A percentile compares a stretch with the other conserved stretches of the same genome.
These are phyloP conservation scores for Kluyveromyces dobzhanskii DNA, from an alignment of 805 yeast genomes.

Conservation along the genomic window DNA sequence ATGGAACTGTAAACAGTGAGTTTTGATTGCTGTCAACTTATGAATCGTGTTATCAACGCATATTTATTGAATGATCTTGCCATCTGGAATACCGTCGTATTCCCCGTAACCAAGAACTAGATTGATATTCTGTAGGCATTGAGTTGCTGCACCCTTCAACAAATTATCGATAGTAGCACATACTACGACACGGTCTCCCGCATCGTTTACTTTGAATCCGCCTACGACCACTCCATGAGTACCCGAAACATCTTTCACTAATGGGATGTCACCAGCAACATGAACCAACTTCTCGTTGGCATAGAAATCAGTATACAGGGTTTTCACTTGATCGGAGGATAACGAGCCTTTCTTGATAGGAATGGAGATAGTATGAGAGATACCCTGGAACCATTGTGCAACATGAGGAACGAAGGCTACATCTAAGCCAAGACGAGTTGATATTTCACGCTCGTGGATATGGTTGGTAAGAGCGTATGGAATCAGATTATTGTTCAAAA, in stretches of 20 bases:
- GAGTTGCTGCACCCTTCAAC: slow-evolving; percentile 98
- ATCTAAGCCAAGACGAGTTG: slow-evolving; percentile 63
- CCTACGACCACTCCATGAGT: slow-evolving; percentile 94
- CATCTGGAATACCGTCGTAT: slow-evolving; percentile 88
- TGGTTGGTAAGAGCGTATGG: slow-evolving; percentile 96
- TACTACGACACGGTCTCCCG: slow-evolving; percentile 82
- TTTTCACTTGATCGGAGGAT: slow-evolving; percentile 64
- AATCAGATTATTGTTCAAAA: slow-evolving; percentile 72
- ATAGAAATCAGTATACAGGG: slow-evolving; percentile 80
- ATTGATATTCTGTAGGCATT: slow-evolving; percentile 93
- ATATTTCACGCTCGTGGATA: slow-evolving; percentile 91
- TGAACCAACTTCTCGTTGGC: slow-evolving; percentile 79
- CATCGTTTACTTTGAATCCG: slow-evolving; percentile 87
- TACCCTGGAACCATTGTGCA: slow-evolving; percentile 99
- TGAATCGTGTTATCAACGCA: too few relatives aligned
- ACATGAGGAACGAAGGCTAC: slow-evolving; percentile 96
- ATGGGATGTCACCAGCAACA: slow-evolving; percentile 86
- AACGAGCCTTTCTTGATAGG: slow-evolving; percentile 66
- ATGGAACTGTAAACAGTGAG: too few relatives aligned
- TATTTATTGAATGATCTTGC: slow-evolving; percentile 35
- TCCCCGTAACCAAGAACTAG: slow-evolving; percentile 85
- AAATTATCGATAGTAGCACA: slow-evolving; percentile 94
- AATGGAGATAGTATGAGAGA: slow-evolving; percentile 81
- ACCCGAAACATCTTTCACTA: slow-evolving; percentile 84
- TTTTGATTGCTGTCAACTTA: too few relatives aligned